Evolutionary conservation across 2,329 filamentous ascomycete genomes (phyloP), one percentile per base, ranked within the genome.

Genomic region (Colletotrichum scovillei): DNA sequence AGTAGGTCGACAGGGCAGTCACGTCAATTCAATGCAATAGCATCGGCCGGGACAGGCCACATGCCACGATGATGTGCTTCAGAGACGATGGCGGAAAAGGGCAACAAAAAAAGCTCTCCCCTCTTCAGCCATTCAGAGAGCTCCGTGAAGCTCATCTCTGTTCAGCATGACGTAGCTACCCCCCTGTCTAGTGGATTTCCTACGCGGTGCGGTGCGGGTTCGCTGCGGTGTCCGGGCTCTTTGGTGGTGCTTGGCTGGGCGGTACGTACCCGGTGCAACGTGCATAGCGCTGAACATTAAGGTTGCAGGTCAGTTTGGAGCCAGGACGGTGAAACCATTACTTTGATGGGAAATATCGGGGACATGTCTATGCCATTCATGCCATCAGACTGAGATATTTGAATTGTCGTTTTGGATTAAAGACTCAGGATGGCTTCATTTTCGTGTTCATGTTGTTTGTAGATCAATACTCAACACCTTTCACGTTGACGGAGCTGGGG

Each of bases 261-360:
- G 60, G 24, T 70, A 73, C 70, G 70, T 73, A 70, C 26, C 56
- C 7, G 16, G 30, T 60, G 32, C 62, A 49, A 52, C 62, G 35
- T 73, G 71, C 67, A 71, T 71, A 52, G 67, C 60, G 59, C 67
- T 70, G 67, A 70, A 66, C 35, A 71, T 73, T 73, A 73, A 73
- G 71, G 71, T 73, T 73, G 71, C 67, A 71, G 67, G 71, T 57
- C 56, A 70, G 71, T 73, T 70, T 73, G 60, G 71, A 71, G 70
- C 71, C 56, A 22, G 12, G 42, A 57, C 63, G 56, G 38, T 71
- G 71, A 73, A 73, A 73, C 71, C 62, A 58, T 14, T 46, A 35
- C 32, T 64, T 64, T 46, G 66, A 73, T 70, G 60, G 67, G 32
- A 69, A 62, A 62, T 24, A 52, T 52, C 56, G 60, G 32, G 67